phyloP scores from a whole-genome alignment of 768 basidiomycete genomes.

The Calocera cornea region DNA sequence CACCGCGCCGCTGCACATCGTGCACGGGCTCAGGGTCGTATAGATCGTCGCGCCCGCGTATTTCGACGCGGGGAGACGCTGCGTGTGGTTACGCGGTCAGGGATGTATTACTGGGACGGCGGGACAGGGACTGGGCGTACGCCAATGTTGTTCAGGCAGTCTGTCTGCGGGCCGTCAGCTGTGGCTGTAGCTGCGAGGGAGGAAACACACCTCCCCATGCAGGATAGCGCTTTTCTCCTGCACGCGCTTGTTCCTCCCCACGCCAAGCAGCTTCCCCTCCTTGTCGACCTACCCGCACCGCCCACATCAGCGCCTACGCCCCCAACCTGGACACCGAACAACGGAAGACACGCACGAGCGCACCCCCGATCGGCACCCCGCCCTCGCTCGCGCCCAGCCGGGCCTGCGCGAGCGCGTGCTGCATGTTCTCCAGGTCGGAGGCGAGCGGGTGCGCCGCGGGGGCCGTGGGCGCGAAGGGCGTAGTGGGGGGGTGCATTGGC shows the following conservation, averaged over 20 bases:
- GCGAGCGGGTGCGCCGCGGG: conserved; percentile 8
- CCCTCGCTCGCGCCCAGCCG: conserved; percentile 36
- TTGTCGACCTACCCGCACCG: conserved; percentile 10
- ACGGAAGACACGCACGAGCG: conserved; percentile 23
- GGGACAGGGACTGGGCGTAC: conserved; percentile 18
- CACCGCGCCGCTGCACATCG: conserved; percentile 52
- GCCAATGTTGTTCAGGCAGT: conserved; percentile 42
- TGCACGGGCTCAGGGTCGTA: conserved; percentile 37
- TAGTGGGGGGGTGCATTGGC: not conserved
- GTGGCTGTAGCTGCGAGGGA: not conserved
- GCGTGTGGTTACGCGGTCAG: not conserved
- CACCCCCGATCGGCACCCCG: conserved; percentile 52
- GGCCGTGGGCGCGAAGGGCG: conserved; percentile 8
- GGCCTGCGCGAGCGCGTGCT: conserved; percentile 29
- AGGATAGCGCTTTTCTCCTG: conserved; percentile 33
- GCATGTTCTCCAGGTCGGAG: conserved; percentile 16
- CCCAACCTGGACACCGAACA: conserved; percentile 5
- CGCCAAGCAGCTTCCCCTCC: conserved; percentile 27
- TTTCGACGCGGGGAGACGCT: conserved; percentile 11
- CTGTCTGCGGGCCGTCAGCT: conserved; percentile 13
- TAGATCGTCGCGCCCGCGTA: conserved; percentile 15
- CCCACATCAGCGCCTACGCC: no score
- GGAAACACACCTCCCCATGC: conserved; percentile 32
- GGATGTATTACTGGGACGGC: no score
- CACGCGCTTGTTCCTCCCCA: conserved; percentile 34